Conservation (phyloP, 148 eudicot species). For the Dianthus caryophyllus region DNA sequence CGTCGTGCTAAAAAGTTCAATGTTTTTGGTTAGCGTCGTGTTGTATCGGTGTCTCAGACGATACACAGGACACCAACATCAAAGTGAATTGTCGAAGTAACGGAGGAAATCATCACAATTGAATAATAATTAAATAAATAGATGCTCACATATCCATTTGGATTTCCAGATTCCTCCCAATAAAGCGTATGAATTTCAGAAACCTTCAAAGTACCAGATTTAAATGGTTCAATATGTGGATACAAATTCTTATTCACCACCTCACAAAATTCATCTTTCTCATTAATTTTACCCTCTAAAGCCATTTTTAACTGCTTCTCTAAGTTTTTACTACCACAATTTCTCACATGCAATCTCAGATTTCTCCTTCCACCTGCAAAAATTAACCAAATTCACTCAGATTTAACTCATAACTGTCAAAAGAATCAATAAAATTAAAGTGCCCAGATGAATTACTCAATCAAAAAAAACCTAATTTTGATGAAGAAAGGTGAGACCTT, state of each 20-base stretch:
- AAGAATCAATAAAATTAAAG: not conserved
- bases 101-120: not conserved
- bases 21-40: too few species aligned
- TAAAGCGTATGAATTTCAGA: slow-evolving; percentile 76
- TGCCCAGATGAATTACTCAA: slow-evolving; percentile 1
- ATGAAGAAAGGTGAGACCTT: slow-evolving; percentile 21
- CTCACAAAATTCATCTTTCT: slow-evolving; percentile 33
- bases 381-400: not conserved
- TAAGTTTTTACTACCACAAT: slow-evolving; percentile 26
- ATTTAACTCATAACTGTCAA: slow-evolving; percentile 14
- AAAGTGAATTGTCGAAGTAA: too few species aligned
- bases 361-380: slow-evolving; percentile 51
- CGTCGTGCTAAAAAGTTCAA: too few species aligned
- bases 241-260: slow-evolving; percentile 50
- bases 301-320: slow-evolving; percentile 32
- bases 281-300: slow-evolving; percentile 45
- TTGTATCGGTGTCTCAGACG: too few species aligned
- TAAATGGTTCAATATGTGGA: slow-evolving; percentile 68
- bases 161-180: slow-evolving; percentile 98
- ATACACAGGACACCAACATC: too few species aligned
- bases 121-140: not conserved
- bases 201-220: slow-evolving; percentile 77
- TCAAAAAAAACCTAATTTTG: not conserved
- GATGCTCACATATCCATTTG: slow-evolving; percentile 78
- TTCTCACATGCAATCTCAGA: slow-evolving; percentile 28